phyloP scores from a whole-genome alignment of 768 basidiomycete species.

The Hydnomerulius pinastri region DNA sequence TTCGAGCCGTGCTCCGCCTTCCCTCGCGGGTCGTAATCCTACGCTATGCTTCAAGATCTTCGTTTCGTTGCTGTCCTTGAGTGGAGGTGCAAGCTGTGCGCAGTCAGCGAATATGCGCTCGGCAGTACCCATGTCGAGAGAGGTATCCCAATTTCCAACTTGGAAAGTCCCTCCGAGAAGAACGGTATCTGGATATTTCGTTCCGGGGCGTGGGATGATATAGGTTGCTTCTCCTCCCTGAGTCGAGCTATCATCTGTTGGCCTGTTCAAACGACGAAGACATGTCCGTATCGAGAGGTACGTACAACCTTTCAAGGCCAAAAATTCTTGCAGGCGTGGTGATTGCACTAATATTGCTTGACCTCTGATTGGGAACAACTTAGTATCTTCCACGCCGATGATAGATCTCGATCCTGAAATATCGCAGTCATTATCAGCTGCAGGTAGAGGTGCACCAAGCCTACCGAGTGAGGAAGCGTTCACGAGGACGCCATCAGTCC shows the following conservation, averaged over 20 bases:
- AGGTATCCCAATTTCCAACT: slow-evolving; percentile 50
- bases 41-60: slow-evolving; percentile 56
- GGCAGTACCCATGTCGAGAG: slow-evolving; percentile 43
- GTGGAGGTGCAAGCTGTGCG: slow-evolving; percentile 38
- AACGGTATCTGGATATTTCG: slow-evolving; percentile 41
- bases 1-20: slow-evolving; percentile 60
- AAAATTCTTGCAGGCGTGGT: slow-evolving; percentile 52
- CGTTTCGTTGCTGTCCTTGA: slow-evolving; percentile 34
- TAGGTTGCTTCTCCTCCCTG: slow-evolving; percentile 44
- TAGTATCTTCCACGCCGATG: slow-evolving; percentile 79
- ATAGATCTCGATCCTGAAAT: slow-evolving; percentile 63
- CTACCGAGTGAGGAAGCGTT: slow-evolving; percentile 59
- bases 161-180: slow-evolving; percentile 63
- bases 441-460: slow-evolving; percentile 9
- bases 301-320: slow-evolving; percentile 29
- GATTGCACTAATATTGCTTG: slow-evolving; percentile 80
- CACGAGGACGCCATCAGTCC: slow-evolving; percentile 44
- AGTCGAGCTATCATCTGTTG: slow-evolving; percentile 13
- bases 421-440: neutral
- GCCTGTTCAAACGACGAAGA: neutral
- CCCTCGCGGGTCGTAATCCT: slow-evolving; percentile 56
- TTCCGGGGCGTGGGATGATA: slow-evolving; percentile 62
- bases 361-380: slow-evolving; percentile 76
- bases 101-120: slow-evolving; percentile 49
- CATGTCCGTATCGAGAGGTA: neutral